phyloP scores from a whole-genome alignment of 2,329 filamentous ascomycete genomes.

The Botrytis hyacinthi region DNA sequence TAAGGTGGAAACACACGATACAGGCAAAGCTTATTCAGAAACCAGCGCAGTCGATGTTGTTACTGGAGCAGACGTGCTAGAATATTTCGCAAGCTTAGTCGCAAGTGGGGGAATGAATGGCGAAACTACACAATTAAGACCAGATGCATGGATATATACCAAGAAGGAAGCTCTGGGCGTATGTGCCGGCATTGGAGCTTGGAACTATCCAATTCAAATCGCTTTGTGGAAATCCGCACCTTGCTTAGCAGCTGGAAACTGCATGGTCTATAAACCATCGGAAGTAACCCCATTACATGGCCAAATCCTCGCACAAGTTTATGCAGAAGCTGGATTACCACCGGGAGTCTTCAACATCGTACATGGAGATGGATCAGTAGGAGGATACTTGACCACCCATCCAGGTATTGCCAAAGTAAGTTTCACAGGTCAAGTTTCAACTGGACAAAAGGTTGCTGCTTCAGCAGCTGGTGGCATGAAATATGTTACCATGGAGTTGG shows the following conservation, averaged over 20 bases:
- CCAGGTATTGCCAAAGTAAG: constrained; percentile 77
- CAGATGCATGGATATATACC: constrained; percentile 79
- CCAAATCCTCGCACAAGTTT: constrained; percentile 71
- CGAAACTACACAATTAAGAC: constrained; percentile 70
- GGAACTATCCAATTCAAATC: constrained; percentile 92
- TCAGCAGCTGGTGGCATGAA: constrained; percentile 78
- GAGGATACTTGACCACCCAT: constrained; percentile 71
- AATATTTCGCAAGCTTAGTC: constrained; percentile 81
- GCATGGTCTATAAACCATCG: constrained; percentile 88
- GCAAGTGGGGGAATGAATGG: constrained; percentile 77
- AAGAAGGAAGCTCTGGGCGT: constrained; percentile 80
- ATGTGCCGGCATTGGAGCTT: constrained; percentile 83
- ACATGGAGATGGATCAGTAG: constrained; percentile 75
- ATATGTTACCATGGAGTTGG: constrained; percentile 88
- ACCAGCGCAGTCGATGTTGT: constrained; percentile 80
- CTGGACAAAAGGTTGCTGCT: constrained; percentile 76
- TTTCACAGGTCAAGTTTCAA: constrained; percentile 85
- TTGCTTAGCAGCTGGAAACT: constrained; percentile 81
- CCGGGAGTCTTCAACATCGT: constrained; percentile 85
- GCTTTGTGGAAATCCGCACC: constrained; percentile 87
- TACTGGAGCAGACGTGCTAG: constrained; percentile 80
- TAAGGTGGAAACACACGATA: constrained; percentile 76
- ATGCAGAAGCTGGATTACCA: constrained; percentile 74
- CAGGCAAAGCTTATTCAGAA: constrained; percentile 81
- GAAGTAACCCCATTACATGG: constrained; percentile 85